phyloP scores from a whole-genome alignment of 495 filamentous ascomycete species.

The Hypoxylon subgilvum region DNA sequence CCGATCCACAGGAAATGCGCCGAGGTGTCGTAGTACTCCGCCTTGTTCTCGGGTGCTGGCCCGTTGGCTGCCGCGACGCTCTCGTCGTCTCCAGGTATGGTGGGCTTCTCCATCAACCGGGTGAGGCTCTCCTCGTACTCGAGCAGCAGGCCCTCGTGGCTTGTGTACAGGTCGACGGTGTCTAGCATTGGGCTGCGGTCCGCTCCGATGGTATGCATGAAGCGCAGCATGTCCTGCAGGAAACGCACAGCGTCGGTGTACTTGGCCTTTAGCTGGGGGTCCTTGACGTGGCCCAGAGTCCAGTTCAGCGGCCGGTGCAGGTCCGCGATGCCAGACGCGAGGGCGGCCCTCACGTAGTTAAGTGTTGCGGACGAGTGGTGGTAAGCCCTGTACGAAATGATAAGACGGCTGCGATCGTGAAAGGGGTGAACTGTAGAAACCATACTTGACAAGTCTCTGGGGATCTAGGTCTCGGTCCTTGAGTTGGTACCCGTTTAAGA shows the following conservation, averaged over 20 bases:
- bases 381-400: slow-evolving; percentile 68
- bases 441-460: slow-evolving; percentile 72
- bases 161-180: slow-evolving; percentile 94
- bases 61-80: background rate
- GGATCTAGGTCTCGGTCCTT: slow-evolving; percentile 81
- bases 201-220: slow-evolving; percentile 94
- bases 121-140: slow-evolving; percentile 93
- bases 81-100: slow-evolving; percentile 31
- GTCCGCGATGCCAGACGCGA: slow-evolving; percentile 90
- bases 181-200: slow-evolving; percentile 83
- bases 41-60: slow-evolving; percentile 24
- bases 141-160: slow-evolving; percentile 90
- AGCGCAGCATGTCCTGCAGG: slow-evolving; percentile 87
- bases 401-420: background rate
- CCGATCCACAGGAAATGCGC: slow-evolving; percentile 98
- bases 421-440: slow-evolving; percentile 6
- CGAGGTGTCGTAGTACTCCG: slow-evolving; percentile 84
- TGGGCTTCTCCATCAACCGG: slow-evolving; percentile 71
- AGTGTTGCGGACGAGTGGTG: slow-evolving; percentile 92
- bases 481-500: slow-evolving; percentile 83
- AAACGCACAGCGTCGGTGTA: slow-evolving; percentile 83
- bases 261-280: slow-evolving; percentile 78
- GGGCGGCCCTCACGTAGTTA: slow-evolving; percentile 84
- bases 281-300: slow-evolving; percentile 90
- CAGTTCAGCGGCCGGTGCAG: slow-evolving; percentile 93